Evolutionary conservation across 2,329 filamentous ascomycete genomes (phyloP).

Genomic region (Pyricularia pennisetigena): DNA sequence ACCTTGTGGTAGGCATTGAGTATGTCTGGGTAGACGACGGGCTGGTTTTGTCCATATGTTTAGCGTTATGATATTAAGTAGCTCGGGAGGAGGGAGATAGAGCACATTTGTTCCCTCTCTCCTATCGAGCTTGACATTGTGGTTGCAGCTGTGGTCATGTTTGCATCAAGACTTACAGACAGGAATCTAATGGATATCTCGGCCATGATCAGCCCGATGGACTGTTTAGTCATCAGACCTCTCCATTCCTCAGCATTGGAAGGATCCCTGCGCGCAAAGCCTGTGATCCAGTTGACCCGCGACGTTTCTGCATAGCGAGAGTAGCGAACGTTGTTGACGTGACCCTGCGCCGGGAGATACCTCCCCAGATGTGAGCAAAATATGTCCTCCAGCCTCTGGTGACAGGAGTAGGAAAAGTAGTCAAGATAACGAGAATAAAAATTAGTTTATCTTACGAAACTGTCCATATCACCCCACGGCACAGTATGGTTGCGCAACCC

Average conservation of each 20-base stretch:
- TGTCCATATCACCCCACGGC: conserved; percentile 80
- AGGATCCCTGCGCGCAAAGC: conserved; percentile 58
- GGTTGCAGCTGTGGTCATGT: not conserved
- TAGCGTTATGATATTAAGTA: not conserved
- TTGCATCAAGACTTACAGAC: not conserved
- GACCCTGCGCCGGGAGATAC: conserved; percentile 34
- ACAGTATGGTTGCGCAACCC: conserved; percentile 59
- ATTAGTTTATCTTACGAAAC: conserved; percentile 21
- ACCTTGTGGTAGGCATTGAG: conserved; percentile 81
- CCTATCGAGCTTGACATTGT: not conserved
- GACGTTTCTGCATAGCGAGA: conserved; percentile 75
- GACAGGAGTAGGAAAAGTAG: not conserved
- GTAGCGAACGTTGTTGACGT: conserved; percentile 84
- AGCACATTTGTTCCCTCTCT: not conserved
- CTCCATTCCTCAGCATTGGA: conserved; percentile 54
- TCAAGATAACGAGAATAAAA: not conserved
- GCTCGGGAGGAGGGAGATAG: no score
- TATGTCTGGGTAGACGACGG: conserved; percentile 73
- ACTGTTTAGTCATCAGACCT: conserved; percentile 55
- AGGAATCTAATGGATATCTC: conserved; percentile 39
- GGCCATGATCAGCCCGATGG: conserved; percentile 65
- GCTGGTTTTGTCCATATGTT: conserved; percentile 32
- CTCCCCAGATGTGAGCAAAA: not conserved
- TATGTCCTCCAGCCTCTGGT: not conserved
- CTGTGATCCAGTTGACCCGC: conserved; percentile 67